Evolutionary conservation across 345 rosid genomes (phyloP).

Genomic region (Raphanus raphanistrum): DNA sequence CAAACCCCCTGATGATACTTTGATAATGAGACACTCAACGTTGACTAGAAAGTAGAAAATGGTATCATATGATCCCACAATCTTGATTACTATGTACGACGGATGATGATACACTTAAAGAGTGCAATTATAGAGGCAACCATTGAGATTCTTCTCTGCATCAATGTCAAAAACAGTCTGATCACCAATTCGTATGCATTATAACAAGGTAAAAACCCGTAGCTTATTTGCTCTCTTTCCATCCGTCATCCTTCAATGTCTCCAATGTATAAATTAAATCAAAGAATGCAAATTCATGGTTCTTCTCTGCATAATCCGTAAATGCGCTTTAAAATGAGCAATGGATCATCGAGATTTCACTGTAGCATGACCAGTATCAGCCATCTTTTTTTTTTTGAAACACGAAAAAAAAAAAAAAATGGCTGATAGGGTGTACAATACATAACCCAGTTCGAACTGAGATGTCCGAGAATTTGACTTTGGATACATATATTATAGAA

Average conservation of each 20-base stretch:
- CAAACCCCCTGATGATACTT: neutral
- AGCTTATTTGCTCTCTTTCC: slow-evolving; percentile 8
- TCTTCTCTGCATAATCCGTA: slow-evolving; percentile 22
- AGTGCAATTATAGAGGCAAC: neutral
- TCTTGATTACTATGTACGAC: neutral
- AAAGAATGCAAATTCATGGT: slow-evolving; percentile 25
- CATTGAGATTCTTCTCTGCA: neutral
- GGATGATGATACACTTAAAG: neutral
- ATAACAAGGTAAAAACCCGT: slow-evolving; percentile 19
- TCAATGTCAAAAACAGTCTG: slow-evolving; percentile 7
- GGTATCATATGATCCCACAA: neutral
- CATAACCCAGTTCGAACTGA: neutral
- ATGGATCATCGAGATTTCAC: slow-evolving; percentile 51
- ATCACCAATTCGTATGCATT: neutral
- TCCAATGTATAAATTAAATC: slow-evolving; percentile 25
- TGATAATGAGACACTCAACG: neutral
- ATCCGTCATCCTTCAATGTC: neutral
- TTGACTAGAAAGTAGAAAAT: neutral
- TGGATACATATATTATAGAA: neutral
- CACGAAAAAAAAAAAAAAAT: too few relatives aligned
- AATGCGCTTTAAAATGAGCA: slow-evolving; percentile 19
- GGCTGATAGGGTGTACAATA: slow-evolving; percentile 15
- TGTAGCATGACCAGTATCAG: slow-evolving; percentile 69
- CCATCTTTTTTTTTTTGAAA: too few relatives aligned
- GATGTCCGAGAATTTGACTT: neutral